Evolutionary conservation across 2,329 filamentous ascomycete species (phyloP).

Genomic region (Acrocalymma vagum): DNA sequence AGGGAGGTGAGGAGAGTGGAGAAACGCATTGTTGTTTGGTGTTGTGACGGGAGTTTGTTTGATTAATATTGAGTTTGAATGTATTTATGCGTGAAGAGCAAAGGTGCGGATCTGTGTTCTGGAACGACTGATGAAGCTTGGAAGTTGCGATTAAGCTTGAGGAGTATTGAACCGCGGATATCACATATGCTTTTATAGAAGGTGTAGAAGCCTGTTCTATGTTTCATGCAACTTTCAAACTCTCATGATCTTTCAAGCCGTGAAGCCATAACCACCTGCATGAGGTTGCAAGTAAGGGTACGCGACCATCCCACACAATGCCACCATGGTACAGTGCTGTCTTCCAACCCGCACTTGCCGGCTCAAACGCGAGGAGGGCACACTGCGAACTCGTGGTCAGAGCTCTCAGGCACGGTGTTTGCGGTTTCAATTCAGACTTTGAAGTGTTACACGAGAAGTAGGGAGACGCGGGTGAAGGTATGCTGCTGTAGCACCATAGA

Average conservation of each 20-base stretch:
- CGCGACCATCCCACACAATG: constrained; percentile 4
- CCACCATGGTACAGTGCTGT: constrained; percentile 14
- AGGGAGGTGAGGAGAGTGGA: constrained; percentile 20
- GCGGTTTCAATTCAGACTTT: too few relatives aligned
- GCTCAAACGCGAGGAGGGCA: constrained; percentile 2
- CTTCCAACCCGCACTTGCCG: constrained; percentile 2
- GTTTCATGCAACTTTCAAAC: constrained; percentile 4
- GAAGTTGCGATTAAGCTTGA: constrained; percentile 4
- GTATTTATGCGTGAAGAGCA: background rate
- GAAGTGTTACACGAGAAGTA: constrained; percentile 25
- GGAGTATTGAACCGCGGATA: background rate
- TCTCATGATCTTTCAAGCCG: too few relatives aligned
- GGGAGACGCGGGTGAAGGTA: constrained; percentile 9
- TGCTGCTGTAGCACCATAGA: constrained; percentile 20
- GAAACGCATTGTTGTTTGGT: constrained; percentile 23
- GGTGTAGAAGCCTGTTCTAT: background rate
- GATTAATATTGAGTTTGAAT: too few relatives aligned
- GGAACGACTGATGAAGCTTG: constrained; percentile 1
- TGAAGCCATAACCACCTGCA: too few relatives aligned
- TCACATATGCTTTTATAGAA: constrained; percentile 15
- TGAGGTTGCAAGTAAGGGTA: constrained; percentile 23
- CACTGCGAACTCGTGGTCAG: constrained; percentile 1
- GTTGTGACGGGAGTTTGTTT: background rate
- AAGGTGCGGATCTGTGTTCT: background rate
- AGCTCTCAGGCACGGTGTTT: constrained; percentile 5